These are phyloP conservation scores for Avena insularis DNA, from an alignment of 176 grass and related monocot species.

Conservation along the genomic window DNA sequence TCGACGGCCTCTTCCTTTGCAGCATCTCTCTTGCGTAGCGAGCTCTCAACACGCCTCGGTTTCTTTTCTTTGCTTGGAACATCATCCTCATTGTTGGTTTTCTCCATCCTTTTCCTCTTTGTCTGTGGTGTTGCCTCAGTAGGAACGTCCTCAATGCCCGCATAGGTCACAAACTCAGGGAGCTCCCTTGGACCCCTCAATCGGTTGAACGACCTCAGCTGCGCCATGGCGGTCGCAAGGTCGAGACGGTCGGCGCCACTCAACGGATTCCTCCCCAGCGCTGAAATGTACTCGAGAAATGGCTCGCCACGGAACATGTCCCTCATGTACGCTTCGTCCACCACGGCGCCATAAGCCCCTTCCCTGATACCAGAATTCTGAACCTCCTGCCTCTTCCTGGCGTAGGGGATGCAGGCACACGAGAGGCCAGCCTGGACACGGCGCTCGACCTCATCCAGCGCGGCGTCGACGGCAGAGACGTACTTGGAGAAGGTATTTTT, in stretches of 20 bases:
- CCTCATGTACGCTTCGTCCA: conserved; percentile 63
- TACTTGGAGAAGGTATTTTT: conserved; percentile 57
- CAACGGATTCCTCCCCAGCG: conserved; percentile 56
- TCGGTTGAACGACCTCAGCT: conserved; percentile 70
- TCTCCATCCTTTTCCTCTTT: conserved; percentile 46
- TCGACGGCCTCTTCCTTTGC: conserved; percentile 21
- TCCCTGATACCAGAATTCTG: conserved; percentile 71
- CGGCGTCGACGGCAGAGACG: conserved; percentile 51
- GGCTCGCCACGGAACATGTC: conserved; percentile 46
- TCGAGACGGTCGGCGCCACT: conserved; percentile 59
- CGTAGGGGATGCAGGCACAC: conserved; percentile 51
- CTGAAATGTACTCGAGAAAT: conserved; percentile 64
- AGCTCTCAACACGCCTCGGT: background rate
- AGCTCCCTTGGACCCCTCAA: conserved; percentile 62
- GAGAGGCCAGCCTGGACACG: conserved; percentile 54
- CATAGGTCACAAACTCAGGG: conserved; percentile 55
- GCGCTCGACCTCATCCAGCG: conserved; percentile 65
- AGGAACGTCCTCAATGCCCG: conserved; percentile 44
- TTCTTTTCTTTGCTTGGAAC: conserved; percentile 45
- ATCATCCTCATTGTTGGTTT: conserved; percentile 18
- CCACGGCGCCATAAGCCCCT: conserved; percentile 35
- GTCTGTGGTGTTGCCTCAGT: background rate
- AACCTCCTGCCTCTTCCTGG: conserved; percentile 49
- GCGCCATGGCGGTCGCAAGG: conserved; percentile 63
- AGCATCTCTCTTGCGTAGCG: conserved; percentile 16